phyloP scores from a whole-genome alignment of 192 early-diverging fungal genomes.

The Thoreauomyces humboldtii region DNA sequence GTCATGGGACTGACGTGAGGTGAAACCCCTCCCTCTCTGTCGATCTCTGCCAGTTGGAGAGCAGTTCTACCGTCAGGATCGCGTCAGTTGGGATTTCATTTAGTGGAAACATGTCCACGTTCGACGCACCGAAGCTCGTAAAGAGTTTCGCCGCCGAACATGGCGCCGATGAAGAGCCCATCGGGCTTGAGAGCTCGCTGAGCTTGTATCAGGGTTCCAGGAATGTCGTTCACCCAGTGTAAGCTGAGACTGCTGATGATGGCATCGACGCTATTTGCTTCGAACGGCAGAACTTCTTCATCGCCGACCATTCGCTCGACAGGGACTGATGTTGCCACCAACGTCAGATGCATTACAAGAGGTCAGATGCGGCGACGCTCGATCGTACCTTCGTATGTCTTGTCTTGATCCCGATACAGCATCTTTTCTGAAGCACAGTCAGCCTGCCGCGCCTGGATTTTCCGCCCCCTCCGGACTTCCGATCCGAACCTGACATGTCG shows the following conservation, averaged over 20 bases:
- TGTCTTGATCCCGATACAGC: slow-evolving; percentile 54
- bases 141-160: slow-evolving; percentile 95
- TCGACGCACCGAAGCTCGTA: slow-evolving; percentile 75
- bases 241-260: slow-evolving; percentile 81
- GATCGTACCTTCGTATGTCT: slow-evolving; percentile 21
- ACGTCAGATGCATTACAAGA: background rate
- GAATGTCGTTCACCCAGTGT: slow-evolving; percentile 98
- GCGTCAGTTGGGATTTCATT: background rate
- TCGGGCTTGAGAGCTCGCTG: slow-evolving; percentile 82
- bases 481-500: slow-evolving; percentile 66
- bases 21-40: slow-evolving; percentile 85
- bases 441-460: too few species aligned
- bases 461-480: background rate
- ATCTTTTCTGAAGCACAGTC: too few species aligned
- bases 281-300: slow-evolving; percentile 81
- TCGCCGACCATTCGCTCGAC: slow-evolving; percentile 78
- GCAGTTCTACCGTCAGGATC: slow-evolving; percentile 71
- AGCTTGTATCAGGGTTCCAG: slow-evolving; percentile 82
- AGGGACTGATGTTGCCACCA: slow-evolving; percentile 51
- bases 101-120: background rate
- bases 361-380: background rate
- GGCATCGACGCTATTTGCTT: slow-evolving; percentile 80
- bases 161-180: slow-evolving; percentile 87
- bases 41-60: slow-evolving; percentile 87
- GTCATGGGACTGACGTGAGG: slow-evolving; percentile 90